A percentile compares a stretch with the other conserved stretches of the same genome.
phyloP scores from a whole-genome alignment of 768 basidiomycete species.

The Clitopilus passeckerianus region DNA sequence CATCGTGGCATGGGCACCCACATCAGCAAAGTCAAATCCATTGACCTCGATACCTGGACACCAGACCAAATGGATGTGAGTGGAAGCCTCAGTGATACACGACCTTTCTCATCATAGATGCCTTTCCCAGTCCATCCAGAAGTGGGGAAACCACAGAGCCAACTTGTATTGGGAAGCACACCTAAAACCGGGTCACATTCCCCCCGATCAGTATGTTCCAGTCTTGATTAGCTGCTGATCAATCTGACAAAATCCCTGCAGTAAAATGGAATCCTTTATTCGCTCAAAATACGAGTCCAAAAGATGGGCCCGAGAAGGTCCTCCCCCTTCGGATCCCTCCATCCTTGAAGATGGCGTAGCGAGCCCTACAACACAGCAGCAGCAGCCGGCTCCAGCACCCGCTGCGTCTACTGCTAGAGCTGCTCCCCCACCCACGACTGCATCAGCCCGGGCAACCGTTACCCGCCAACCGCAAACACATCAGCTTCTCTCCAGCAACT shows the following conservation, averaged over 20 bases:
- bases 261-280: conserved; percentile 98
- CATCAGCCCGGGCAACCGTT: conserved; percentile 22
- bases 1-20: conserved; percentile 98
- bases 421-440: conserved; percentile 22
- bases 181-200: conserved; percentile 84
- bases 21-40: conserved; percentile 94
- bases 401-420: conserved; percentile 17
- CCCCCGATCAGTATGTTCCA: conserved; percentile 85
- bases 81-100: neutral
- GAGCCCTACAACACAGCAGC: conserved; percentile 16
- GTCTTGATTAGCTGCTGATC: neutral
- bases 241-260: conserved; percentile 19
- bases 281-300: conserved; percentile 94
- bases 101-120: neutral
- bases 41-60: conserved; percentile 97
- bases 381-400: conserved; percentile 17
- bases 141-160: conserved; percentile 92
- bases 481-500: conserved; percentile 47
- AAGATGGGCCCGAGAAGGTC: conserved; percentile 92
- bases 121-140: conserved; percentile 62
- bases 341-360: conserved; percentile 50
- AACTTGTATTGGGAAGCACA: conserved; percentile 98
- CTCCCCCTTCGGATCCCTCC: conserved; percentile 77
- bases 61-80: conserved; percentile 94
- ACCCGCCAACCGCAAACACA: conserved; percentile 48